These are phyloP conservation scores for Rhodotorula sp. DNA, from an alignment of 1,284 basidiomycete genomes.

Conservation along the genomic window DNA sequence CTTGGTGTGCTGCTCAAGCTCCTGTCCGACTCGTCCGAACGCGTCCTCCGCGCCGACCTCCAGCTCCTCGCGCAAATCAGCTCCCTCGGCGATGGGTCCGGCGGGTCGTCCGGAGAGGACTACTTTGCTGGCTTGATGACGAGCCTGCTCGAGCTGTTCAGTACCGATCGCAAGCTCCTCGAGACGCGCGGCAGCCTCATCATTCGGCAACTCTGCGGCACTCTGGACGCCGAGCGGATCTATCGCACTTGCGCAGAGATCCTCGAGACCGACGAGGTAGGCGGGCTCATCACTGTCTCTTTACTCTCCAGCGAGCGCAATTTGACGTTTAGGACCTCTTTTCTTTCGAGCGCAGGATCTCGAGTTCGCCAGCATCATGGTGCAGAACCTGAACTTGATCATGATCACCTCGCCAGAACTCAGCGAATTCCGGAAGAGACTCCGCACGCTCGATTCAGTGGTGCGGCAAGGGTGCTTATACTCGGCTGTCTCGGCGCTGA, in stretches of 20 bases:
- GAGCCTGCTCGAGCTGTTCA: constrained; percentile 90
- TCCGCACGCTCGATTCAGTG: constrained; percentile 92
- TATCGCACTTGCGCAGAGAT: constrained; percentile 96
- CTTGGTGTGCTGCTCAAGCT: constrained; percentile 87
- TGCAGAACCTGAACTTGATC: constrained; percentile 95
- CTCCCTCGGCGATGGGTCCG: constrained; percentile 61
- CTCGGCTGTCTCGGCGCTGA: too few species aligned
- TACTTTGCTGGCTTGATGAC: constrained; percentile 97
- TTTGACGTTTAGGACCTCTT: neutral
- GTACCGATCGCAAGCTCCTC: constrained; percentile 85
- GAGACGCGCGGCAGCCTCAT: constrained; percentile 94
- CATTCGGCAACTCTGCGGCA: constrained; percentile 90
- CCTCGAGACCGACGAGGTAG: constrained; percentile 92
- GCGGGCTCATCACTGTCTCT: constrained; percentile 29
- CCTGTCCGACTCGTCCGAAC: constrained; percentile 92
- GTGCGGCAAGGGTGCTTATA: constrained; percentile 51
- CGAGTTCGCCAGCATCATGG: constrained; percentile 95
- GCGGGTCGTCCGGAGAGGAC: constrained; percentile 57
- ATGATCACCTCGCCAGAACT: constrained; percentile 95
- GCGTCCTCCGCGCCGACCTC: constrained; percentile 94
- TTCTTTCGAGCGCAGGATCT: constrained; percentile 64
- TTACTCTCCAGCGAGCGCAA: too few species aligned
- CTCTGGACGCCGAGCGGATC: constrained; percentile 92
- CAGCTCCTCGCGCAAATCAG: constrained; percentile 92
- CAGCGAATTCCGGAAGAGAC: constrained; percentile 83